Base-by-base conservation (phyloP, 768 basidiomycete species). In the Boletellus emodensis region DNA sequence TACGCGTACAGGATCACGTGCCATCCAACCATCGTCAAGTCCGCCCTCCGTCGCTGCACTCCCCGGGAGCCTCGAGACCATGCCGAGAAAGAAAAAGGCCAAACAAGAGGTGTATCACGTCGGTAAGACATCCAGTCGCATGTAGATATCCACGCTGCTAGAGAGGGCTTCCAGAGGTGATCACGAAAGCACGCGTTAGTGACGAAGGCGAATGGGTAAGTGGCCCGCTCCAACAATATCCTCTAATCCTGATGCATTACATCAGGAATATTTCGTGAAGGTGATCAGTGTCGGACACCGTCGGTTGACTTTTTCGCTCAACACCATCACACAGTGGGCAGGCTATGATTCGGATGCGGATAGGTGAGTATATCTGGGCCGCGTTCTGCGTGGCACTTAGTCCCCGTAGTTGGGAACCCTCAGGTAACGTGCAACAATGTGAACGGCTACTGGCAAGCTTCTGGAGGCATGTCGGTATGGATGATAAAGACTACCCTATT, bases 211-310 rank as follows among this genome's bases (percentile, higher is more conserved):
- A 71, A 64, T 85, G 81, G 83, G 84, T 81, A 56, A 53, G 79
- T 63, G 42, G 17, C 46, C 32, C 30, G 18, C 33, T 32, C 40
- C 2, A 26, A 13, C 13, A 13, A 18, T 36, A 12, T 26, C 28
- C 7, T 24, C 34, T 18, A 12, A 43, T 40, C 20, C 6, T 13
- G 20, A 64, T 36, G 8, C 12, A 3, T 44, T 14, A 20, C 6
- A 37, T 18, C 40, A 83, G 87, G 79, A 85, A 67, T 89, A 88
- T 57, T 62, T 59, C 46, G 85, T 88, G 36, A 87, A 87, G 74
- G 87, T 86, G 52, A 52, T 49, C 35, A n/a, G 5, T 18, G 13
- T 28, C 20, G 15, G 24, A 40, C 33, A 20, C 13, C 41, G 20
- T 41, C 33, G 9, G 10, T 14, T 13, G 13, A n/a, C 12, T 26